Base-by-base conservation (phyloP, 2,329 filamentous ascomycete genomes). In the Magnaporthiopsis poae region DNA sequence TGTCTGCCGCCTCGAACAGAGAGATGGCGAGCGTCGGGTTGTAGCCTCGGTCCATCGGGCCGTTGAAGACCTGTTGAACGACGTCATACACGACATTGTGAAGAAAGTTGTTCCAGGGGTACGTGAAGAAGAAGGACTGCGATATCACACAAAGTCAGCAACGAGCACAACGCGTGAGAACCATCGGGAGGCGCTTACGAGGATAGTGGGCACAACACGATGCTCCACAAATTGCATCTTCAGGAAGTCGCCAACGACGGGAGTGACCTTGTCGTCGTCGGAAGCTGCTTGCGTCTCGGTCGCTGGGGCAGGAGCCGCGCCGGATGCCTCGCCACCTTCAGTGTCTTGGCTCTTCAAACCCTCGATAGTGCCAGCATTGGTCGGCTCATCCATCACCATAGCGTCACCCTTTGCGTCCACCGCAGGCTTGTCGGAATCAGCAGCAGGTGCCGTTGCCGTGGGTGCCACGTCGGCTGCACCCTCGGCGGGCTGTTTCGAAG, bases 11-110 rank as follows among this genome's bases (percentile, higher is more conserved):
- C 74, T 96, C 91, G 73, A 99, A 99, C 27, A 99, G 86, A 71
- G 96, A 94, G 68, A 97, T 89, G 15, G 95, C 94, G 65, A 99
- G 81, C 63, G 87, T 89, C 13, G 91, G 88, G 77, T 99, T 99
- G 79, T 90, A 97, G 35, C 95, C 93, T 68, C 92, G 90, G 72
- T 98, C 94, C 90, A 99, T 96, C 0, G 92, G 92, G 11, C 95
- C 95, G 75, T 99, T 99, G 77, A 99, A 98, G 0, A 99, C 95
- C 80, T 99, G 95, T 77, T 99, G 95, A 61, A 99, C 91, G 73
- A 99, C 93, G 76, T 99, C 95, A 75, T 99, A 99, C 63, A 99
- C 95, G 61, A 99, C 95, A 74, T 99, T 99, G 79, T 99, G 95
- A 61, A 99, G 84, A 75, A 99, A 99, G 77, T 99, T 99, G 78